Conservation (phyloP, 805 yeast species). For the Hagleromyces aurorensis region DNA sequence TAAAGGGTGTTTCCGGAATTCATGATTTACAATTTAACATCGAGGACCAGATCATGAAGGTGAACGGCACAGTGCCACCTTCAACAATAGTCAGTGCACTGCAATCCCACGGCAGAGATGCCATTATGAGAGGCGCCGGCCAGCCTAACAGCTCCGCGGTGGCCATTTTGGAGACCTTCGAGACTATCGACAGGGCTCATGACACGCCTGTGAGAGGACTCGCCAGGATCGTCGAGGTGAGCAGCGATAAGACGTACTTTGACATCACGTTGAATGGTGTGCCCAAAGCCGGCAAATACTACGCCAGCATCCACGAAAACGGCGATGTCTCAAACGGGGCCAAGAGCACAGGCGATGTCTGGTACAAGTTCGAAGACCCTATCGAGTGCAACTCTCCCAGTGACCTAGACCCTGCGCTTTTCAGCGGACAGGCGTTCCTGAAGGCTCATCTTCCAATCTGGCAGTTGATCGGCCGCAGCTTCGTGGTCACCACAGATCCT, state of each 20-base stretch:
- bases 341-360: slow-evolving; percentile 48
- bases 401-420: slow-evolving; percentile 28
- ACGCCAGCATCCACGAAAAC: slow-evolving; percentile 55
- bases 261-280: slow-evolving; percentile 77
- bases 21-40: slow-evolving; percentile 50
- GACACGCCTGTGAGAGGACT: slow-evolving; percentile 71
- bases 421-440: slow-evolving; percentile 40
- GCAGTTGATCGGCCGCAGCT: slow-evolving; percentile 62
- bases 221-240: slow-evolving; percentile 71
- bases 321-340: slow-evolving; percentile 79
- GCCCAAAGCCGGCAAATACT: slow-evolving; percentile 48
- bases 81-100: slow-evolving; percentile 61
- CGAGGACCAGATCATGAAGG: slow-evolving; percentile 50
- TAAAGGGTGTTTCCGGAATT: slow-evolving; percentile 45
- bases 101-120: slow-evolving; percentile 74
- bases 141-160: slow-evolving; percentile 85
- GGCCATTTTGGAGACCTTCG: slow-evolving; percentile 73
- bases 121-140: slow-evolving; percentile 89
- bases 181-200: slow-evolving; percentile 26
- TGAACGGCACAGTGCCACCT: slow-evolving; percentile 68
- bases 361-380: slow-evolving; percentile 32
- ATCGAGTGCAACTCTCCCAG: slow-evolving; percentile 30
- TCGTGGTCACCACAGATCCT: slow-evolving; percentile 29
- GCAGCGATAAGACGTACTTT: slow-evolving; percentile 46
- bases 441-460: slow-evolving; percentile 39